Evolutionary conservation across 768 basidiomycete genomes (phyloP).

Genomic region (Rhizopogon vinicolor): DNA sequence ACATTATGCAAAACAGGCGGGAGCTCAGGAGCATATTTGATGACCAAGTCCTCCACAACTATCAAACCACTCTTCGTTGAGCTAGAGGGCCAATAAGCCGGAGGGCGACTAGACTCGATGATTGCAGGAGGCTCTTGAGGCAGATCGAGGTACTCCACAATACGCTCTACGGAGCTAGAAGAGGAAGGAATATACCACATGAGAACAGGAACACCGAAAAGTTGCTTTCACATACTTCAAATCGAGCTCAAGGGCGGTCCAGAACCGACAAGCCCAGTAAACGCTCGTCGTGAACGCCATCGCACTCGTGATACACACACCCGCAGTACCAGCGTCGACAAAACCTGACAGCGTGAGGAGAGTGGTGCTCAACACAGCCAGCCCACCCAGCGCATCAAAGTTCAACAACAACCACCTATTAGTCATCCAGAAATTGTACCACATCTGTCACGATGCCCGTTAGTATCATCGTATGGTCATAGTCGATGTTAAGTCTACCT

Average conservation of each 20-base stretch:
- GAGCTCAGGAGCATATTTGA: conserved; percentile 83
- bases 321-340: conserved; percentile 57
- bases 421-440: conserved; percentile 88
- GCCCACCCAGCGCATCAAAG: conserved; percentile 74
- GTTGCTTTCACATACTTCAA: conserved; percentile 50
- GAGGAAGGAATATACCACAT: conserved; percentile 4
- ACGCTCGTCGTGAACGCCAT: conserved; percentile 53
- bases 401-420: conserved; percentile 82
- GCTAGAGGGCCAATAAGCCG: conserved; percentile 91
- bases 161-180: conserved; percentile 78
- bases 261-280: conserved; percentile 48
- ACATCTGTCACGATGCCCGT: conserved; percentile 46
- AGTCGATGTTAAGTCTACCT: conserved; percentile 36
- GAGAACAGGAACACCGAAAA: neutral
- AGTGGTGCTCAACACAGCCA: conserved; percentile 71
- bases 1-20: conserved; percentile 75
- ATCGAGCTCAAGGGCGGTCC: conserved; percentile 63
- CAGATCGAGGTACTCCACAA: conserved; percentile 86
- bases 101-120: conserved; percentile 70
- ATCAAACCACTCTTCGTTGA: conserved; percentile 55
- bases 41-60: conserved; percentile 65
- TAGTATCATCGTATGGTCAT: neutral
- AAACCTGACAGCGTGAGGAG: conserved; percentile 68
- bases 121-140: conserved; percentile 81
- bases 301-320: conserved; percentile 72